phyloP scores from a whole-genome alignment of 352 stramenopile species.

The Phytophthora cryptogea region DNA sequence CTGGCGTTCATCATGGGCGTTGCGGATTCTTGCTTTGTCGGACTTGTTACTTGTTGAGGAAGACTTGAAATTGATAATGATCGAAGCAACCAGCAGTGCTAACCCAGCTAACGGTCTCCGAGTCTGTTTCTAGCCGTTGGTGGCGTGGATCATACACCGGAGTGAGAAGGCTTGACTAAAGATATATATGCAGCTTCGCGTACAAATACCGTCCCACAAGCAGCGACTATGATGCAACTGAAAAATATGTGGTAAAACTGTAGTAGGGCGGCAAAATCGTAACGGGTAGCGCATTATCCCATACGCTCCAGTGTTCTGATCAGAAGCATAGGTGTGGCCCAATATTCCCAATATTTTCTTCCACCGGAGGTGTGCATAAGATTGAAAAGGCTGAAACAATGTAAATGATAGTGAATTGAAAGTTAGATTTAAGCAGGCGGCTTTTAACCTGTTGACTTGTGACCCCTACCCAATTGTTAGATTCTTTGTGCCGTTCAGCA shows the following conservation, averaged over 20 bases:
- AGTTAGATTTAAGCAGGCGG: neutral
- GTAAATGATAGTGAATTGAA: neutral
- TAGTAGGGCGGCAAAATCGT: neutral
- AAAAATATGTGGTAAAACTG: neutral
- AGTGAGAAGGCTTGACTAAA: neutral
- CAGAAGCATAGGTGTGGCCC: neutral
- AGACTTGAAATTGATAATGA: conserved; percentile 20
- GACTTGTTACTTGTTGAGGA: conserved; percentile 6
- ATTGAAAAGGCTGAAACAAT: no score
- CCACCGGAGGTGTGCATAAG: no score
- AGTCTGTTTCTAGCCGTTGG: neutral
- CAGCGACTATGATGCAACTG: neutral
- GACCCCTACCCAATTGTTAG: conserved; percentile 37
- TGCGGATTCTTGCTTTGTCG: neutral
- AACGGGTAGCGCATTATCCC: neutral
- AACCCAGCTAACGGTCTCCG: neutral
- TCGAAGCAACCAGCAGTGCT: neutral
- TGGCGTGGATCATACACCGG: neutral
- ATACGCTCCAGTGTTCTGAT: neutral
- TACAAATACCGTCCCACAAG: neutral
- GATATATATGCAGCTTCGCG: neutral
- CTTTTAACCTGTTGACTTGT: no score
- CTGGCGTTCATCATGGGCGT: conserved; percentile 20
- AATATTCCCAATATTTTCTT: neutral
- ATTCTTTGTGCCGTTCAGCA: conserved; percentile 55